These are phyloP conservation scores for Penicillium concentricum DNA, from an alignment of 2,329 filamentous ascomycete genomes.

Conservation along the genomic window DNA sequence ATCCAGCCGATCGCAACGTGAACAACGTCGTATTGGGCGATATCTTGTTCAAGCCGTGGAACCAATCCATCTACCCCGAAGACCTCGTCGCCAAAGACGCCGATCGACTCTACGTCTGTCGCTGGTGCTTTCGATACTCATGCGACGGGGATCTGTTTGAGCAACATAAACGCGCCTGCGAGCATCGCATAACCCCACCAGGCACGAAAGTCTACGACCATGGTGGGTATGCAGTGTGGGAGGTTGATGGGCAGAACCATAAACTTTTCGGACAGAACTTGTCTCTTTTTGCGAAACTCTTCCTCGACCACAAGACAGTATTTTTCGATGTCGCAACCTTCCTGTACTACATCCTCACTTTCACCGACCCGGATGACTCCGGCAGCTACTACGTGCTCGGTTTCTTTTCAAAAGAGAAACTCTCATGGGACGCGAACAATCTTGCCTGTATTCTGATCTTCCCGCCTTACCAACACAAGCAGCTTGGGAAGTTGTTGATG, in stretches of 20 bases:
- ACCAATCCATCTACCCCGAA: constrained; percentile 83
- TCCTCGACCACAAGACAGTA: constrained; percentile 96
- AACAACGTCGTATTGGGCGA: constrained; percentile 83
- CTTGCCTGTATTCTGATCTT: constrained; percentile 95
- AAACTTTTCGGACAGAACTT: constrained; percentile 93
- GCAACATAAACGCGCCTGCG: constrained; percentile 51
- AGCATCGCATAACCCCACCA: constrained; percentile 55
- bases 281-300: constrained; percentile 93
- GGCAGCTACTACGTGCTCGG: constrained; percentile 66
- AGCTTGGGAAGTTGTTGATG: constrained; percentile 85
- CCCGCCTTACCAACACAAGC: constrained; percentile 90
- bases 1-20: constrained; percentile 68
- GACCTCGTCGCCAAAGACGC: constrained; percentile 54
- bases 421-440: constrained; percentile 98
- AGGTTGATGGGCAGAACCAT: constrained; percentile 85
- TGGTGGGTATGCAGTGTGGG: constrained; percentile 82
- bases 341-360: constrained; percentile 88
- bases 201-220: constrained; percentile 75
- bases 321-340: constrained; percentile 96
- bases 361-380: constrained; percentile 56
- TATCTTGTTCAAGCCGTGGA: constrained; percentile 85
- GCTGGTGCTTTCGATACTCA: constrained; percentile 92
- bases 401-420: constrained; percentile 99
- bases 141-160: constrained; percentile 41
- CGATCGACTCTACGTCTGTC: constrained; percentile 78